Evolutionary conservation across 441 rosid genomes (phyloP).

Genomic region (Mallotus japonicus): DNA sequence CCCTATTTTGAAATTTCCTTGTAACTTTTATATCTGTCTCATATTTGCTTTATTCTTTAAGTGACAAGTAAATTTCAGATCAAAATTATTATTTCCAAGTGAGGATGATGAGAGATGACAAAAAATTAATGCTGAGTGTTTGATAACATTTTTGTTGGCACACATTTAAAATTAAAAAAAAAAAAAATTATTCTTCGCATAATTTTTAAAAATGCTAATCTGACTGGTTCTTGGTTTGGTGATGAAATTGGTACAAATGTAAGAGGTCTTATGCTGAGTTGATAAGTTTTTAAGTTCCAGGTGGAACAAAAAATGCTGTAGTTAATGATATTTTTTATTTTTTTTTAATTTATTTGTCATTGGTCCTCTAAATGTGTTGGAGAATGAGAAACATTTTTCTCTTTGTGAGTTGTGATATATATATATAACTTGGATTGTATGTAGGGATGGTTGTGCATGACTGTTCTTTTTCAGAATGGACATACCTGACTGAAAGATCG

Average conservation of each 20-base stretch:
- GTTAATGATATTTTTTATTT: background rate
- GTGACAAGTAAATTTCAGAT: no score
- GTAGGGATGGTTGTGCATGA: no score
- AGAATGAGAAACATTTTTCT: no score
- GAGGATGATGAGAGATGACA: background rate
- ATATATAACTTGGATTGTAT: no score
- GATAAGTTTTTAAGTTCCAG: background rate
- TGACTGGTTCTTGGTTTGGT: background rate
- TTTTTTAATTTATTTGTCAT: background rate
- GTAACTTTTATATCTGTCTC: no score
- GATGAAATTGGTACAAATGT: background rate
- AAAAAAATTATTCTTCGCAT: no score
- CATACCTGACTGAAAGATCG: background rate
- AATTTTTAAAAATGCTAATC: background rate
- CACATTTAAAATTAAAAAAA: no score
- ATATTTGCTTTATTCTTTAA: no score
- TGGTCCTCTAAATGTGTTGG: no score
- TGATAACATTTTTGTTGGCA: background rate
- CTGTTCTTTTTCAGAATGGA: slow-evolving; percentile 3
- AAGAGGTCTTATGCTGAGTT: background rate
- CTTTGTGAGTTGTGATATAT: no score
- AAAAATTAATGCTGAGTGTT: background rate
- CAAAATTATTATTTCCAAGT: no score
- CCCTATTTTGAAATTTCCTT: no score
- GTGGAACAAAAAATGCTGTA: background rate